These are phyloP conservation scores for Symbiodinium pilosum DNA, from an alignment of 73 alveolate species.

Conservation along the genomic window DNA sequence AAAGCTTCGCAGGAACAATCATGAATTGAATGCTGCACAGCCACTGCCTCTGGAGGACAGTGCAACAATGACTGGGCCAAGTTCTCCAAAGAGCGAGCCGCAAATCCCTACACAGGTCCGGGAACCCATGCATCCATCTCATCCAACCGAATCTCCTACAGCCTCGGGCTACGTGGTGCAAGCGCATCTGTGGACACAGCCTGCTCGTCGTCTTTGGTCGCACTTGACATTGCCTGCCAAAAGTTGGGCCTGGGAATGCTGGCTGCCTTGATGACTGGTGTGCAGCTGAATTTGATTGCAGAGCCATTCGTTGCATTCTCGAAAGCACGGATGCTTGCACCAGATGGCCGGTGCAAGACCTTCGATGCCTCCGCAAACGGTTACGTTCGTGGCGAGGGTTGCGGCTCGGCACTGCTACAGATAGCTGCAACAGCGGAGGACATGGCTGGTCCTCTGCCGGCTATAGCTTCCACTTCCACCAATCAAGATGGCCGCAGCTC, in stretches of 20 bases:
- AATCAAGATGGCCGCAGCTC: conserved; percentile 91
- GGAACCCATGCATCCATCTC: conserved; percentile 90
- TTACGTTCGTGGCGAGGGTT: conserved; percentile 89
- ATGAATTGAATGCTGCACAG: too few relatives aligned
- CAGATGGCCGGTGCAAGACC: conserved; percentile 95
- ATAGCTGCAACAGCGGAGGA: background rate
- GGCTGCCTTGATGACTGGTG: conserved; percentile 72
- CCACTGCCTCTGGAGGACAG: background rate
- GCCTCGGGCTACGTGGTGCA: conserved; percentile 84
- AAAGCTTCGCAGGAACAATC: too few relatives aligned
- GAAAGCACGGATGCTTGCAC: conserved; percentile 87
- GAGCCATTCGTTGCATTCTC: conserved; percentile 93
- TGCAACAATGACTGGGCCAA: conserved; percentile 95
- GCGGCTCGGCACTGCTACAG: conserved; percentile 56
- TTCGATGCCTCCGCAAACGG: conserved; percentile 86
- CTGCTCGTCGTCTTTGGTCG: conserved; percentile 87
- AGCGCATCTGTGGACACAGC: conserved; percentile 91
- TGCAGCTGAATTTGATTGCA: conserved; percentile 69
- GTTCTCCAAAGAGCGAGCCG: conserved; percentile 74
- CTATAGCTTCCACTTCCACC: conserved; percentile 69
- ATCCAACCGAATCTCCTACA: conserved; percentile 88
- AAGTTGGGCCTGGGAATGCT: conserved; percentile 5
- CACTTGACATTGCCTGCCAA: conserved; percentile 73
- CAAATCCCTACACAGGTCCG: conserved; percentile 93
- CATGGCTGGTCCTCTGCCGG: background rate